Evolutionary conservation across 148 eudicot species (phyloP).

Genomic region (Talinum fruticosum): DNA sequence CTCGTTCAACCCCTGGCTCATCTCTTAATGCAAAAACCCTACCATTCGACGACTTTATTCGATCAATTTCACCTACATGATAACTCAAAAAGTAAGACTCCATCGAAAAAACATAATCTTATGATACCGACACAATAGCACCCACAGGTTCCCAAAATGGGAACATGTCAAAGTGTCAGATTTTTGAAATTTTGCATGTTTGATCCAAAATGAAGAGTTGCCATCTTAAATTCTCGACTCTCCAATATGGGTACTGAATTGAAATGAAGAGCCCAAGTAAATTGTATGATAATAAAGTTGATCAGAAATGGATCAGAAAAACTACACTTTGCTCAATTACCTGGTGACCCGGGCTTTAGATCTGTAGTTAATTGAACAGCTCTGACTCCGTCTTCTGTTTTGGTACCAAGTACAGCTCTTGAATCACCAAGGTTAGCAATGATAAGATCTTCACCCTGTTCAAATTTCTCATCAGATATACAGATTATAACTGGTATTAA

Average conservation of each 20-base stretch:
- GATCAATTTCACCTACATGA: conserved; percentile 64
- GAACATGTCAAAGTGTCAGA: too few species aligned
- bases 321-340: conserved; percentile 28
- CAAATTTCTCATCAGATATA: not conserved
- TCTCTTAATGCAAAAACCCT: conserved; percentile 75
- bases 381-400: conserved; percentile 47
- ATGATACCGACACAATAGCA: too few species aligned
- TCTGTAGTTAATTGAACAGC: conserved; percentile 77
- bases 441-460: conserved; percentile 72
- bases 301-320: not conserved
- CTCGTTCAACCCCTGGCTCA: conserved; percentile 77
- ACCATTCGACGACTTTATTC: conserved; percentile 70
- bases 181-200: too few species aligned
- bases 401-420: conserved; percentile 79
- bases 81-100: not conserved
- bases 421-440: conserved; percentile 95
- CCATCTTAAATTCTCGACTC: too few species aligned
- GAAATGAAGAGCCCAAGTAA: not conserved
- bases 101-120: not conserved
- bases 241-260: too few species aligned
- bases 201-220: too few species aligned
- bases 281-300: not conserved
- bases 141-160: not conserved
- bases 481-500: too few species aligned
- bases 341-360: conserved; percentile 85